A percentile compares a stretch with the other conserved stretches of the same genome.
Conservation (phyloP, 2,329 filamentous ascomycete species). For the Neonectria punicea region DNA sequence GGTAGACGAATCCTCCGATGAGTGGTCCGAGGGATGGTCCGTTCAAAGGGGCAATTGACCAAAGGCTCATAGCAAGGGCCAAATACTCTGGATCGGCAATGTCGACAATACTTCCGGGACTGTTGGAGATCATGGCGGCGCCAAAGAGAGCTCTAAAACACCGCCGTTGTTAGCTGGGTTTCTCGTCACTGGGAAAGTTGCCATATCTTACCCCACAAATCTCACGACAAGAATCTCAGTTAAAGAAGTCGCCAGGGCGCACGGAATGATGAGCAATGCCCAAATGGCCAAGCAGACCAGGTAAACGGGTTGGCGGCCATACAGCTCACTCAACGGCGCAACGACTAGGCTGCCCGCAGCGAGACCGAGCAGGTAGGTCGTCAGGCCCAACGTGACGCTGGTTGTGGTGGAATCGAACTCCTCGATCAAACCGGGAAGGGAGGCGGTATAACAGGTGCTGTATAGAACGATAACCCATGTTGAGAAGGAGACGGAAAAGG, state of each 20-base stretch:
- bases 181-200: not conserved
- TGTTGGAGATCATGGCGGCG: conserved; percentile 84
- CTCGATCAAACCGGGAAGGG: conserved; percentile 73
- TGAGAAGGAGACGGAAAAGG: conserved; percentile 58
- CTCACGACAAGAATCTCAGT: conserved; percentile 75
- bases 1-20: conserved; percentile 78
- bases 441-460: conserved; percentile 82
- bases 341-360: conserved; percentile 77
- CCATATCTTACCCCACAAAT: conserved; percentile 71
- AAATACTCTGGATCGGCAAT: conserved; percentile 84
- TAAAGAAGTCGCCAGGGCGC: conserved; percentile 75
- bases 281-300: conserved; percentile 72
- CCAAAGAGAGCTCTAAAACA: conserved; percentile 60
- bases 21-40: conserved; percentile 61
- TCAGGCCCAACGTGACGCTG: conserved; percentile 79
- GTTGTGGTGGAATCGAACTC: conserved; percentile 72
- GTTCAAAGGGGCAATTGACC: conserved; percentile 86
- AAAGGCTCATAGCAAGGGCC: conserved; percentile 84
- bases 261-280: conserved; percentile 76
- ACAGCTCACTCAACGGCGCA: conserved; percentile 79
- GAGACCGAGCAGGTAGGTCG: conserved; percentile 80
- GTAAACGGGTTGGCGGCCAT: conserved; percentile 76
- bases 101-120: conserved; percentile 84
- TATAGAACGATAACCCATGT: conserved; percentile 72
- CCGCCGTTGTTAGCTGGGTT: not conserved